Evolutionary conservation across 768 basidiomycete species (phyloP).

Genomic region (Lyophyllum atratum): DNA sequence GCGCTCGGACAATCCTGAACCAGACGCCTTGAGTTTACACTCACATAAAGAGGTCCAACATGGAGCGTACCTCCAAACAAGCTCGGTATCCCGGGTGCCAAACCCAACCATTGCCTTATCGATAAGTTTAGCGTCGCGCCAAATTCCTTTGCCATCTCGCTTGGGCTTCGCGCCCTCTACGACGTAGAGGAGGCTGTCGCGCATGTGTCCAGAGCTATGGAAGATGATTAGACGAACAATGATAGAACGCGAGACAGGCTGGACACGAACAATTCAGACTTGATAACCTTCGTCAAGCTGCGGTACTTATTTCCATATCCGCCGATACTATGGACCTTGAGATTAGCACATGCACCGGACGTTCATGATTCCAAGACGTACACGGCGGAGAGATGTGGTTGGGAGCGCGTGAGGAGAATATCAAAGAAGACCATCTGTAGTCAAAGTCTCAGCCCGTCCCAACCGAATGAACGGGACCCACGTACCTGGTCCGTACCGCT

Average conservation of each 20-base stretch:
- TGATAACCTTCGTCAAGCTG: constrained; percentile 39
- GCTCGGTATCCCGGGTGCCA: constrained; percentile 51
- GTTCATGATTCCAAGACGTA: constrained; percentile 19
- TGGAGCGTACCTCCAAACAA: constrained; percentile 33
- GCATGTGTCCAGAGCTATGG: constrained; percentile 42
- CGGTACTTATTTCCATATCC: constrained; percentile 32
- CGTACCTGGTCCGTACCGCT: constrained; percentile 43
- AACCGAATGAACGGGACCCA: background rate
- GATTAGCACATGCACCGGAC: background rate
- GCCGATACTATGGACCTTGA: constrained; percentile 22
- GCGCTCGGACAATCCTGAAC: constrained; percentile 45
- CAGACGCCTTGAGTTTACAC: background rate
- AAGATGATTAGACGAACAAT: background rate
- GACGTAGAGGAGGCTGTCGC: constrained; percentile 47
- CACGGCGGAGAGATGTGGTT: constrained; percentile 44
- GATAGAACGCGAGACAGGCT: background rate
- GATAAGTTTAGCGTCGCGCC: constrained; percentile 54
- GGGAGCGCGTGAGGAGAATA: constrained; percentile 48
- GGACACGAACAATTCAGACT: constrained; percentile 36
- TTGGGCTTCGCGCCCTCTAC: constrained; percentile 47
- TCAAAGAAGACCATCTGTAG: constrained; percentile 40
- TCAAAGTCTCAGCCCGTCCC: background rate
- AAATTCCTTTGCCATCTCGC: constrained; percentile 45
- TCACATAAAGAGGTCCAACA: background rate
- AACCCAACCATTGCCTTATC: constrained; percentile 53